Percentiles rank a stretch among this genome's conserved stretches.
Conservation (phyloP, 2,329 filamentous ascomycete species). For the Ophiostoma perfectum region DNA sequence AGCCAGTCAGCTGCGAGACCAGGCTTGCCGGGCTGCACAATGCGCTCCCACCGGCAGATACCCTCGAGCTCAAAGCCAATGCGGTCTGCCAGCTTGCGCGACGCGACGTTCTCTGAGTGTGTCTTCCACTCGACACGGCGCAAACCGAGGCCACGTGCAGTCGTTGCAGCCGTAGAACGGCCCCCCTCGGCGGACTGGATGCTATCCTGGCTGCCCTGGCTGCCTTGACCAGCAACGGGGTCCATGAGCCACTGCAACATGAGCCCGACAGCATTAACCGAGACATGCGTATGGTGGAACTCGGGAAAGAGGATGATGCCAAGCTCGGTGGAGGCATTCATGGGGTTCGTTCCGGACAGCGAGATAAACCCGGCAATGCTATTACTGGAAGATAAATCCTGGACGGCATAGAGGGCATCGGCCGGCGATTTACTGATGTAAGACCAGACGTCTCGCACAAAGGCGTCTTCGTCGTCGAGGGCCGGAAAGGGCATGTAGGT, state of each 20-base stretch:
- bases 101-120: slow-evolving; percentile 16
- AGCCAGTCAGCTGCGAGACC: not conserved
- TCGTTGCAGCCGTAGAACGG: too few relatives aligned
- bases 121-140: slow-evolving; percentile 21
- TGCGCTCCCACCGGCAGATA: slow-evolving; percentile 16
- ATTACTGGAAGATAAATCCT: not conserved
- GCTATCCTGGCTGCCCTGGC: too few relatives aligned
- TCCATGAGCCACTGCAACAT: slow-evolving; percentile 18
- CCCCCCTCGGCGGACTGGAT: too few relatives aligned
- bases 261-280: slow-evolving; percentile 18
- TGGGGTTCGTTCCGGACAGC: slow-evolving; percentile 13
- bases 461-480: slow-evolving; percentile 14
- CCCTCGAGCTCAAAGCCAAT: slow-evolving; percentile 20
- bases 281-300: slow-evolving; percentile 21
- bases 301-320: slow-evolving; percentile 21
- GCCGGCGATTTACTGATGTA: slow-evolving; percentile 8
- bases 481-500: slow-evolving; percentile 17
- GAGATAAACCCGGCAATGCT: slow-evolving; percentile 15
- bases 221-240: not conserved
- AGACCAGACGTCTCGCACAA: slow-evolving; percentile 15
- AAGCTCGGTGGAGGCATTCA: slow-evolving; percentile 18
- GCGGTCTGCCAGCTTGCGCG: slow-evolving; percentile 10
- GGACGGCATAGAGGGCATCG: slow-evolving; percentile 12
- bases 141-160: slow-evolving; percentile 16
- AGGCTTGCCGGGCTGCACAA: slow-evolving; percentile 14